Evolutionary conservation across 2,329 filamentous ascomycete genomes (phyloP).

Genomic region (Arthrobotrys sphaeroides): DNA sequence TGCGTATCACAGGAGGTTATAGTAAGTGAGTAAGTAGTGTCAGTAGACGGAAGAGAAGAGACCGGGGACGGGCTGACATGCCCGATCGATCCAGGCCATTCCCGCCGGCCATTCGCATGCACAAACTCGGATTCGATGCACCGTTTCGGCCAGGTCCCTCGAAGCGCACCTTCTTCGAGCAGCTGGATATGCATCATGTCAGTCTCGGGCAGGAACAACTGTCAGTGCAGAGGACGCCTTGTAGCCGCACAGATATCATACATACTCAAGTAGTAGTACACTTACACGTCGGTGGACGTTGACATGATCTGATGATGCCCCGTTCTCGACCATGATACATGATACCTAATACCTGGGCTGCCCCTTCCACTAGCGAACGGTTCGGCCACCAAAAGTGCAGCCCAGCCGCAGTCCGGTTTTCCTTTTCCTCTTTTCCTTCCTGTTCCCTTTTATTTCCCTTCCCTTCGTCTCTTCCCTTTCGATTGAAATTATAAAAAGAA

Average conservation of each 20-base stretch:
- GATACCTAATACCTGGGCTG: no score
- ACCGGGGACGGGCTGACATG: slow-evolving; percentile 23
- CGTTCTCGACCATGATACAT: no score
- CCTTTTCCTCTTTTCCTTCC: not conserved
- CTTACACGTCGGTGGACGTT: no score
- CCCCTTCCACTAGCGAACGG: not conserved
- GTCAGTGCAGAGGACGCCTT: no score
- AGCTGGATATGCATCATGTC: slow-evolving; percentile 36
- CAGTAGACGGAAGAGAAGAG: not conserved
- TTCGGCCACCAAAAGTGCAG: slow-evolving; percentile 16
- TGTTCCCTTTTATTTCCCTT: no score
- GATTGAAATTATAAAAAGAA: no score
- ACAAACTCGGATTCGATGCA: slow-evolving; percentile 43
- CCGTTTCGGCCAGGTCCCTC: slow-evolving; percentile 30
- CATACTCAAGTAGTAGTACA: not conserved
- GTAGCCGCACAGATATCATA: no score
- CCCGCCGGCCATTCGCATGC: slow-evolving; percentile 26
- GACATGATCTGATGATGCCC: no score
- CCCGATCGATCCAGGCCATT: slow-evolving; percentile 26
- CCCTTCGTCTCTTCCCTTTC: no score
- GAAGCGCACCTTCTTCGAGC: slow-evolving; percentile 35
- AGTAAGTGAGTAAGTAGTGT: no score
- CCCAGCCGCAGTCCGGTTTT: slow-evolving; percentile 17
- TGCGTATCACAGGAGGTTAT: not conserved
- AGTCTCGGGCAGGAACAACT: not conserved